Percentiles rank a stretch among this genome's conserved stretches.
Conservation (phyloP, 2,329 filamentous ascomycete genomes). For the Colletotrichum destructivum region DNA sequence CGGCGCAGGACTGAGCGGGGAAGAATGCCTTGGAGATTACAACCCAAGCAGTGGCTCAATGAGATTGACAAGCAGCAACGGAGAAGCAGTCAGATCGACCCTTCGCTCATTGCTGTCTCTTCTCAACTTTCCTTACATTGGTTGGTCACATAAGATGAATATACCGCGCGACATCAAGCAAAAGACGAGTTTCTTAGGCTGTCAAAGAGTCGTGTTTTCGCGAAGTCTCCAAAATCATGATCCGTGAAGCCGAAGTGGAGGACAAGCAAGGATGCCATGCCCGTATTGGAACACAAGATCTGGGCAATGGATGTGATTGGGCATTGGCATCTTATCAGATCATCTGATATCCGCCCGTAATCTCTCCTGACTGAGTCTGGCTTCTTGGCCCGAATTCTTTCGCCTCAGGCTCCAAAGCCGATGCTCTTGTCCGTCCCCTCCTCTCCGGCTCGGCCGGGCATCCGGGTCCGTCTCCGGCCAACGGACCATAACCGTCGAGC, state of each 20-base stretch:
- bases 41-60: too few species aligned
- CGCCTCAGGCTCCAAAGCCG: not conserved
- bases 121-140: too few species aligned
- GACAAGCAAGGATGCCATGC: constrained; percentile 16
- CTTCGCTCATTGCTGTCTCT: too few species aligned
- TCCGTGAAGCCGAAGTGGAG: not conserved
- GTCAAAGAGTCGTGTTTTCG: too few species aligned
- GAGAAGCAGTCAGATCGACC: too few species aligned
- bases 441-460: constrained; percentile 17
- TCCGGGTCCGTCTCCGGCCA: constrained; percentile 5
- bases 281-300: not conserved
- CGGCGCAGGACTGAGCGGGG: not conserved
- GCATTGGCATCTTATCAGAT: constrained; percentile 25
- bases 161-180: too few species aligned
- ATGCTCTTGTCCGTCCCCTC: not conserved
- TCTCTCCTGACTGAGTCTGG: constrained; percentile 5
- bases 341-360: constrained; percentile 21
- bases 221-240: too few species aligned
- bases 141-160: too few species aligned
- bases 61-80: too few species aligned
- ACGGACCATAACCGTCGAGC: constrained; percentile 3
- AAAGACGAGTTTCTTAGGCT: too few species aligned
- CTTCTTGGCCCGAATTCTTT: not conserved
- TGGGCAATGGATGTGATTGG: not conserved
- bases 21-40: not conserved